phyloP scores from a whole-genome alignment of 495 filamentous ascomycete genomes.

The Aspergillus leporis region DNA sequence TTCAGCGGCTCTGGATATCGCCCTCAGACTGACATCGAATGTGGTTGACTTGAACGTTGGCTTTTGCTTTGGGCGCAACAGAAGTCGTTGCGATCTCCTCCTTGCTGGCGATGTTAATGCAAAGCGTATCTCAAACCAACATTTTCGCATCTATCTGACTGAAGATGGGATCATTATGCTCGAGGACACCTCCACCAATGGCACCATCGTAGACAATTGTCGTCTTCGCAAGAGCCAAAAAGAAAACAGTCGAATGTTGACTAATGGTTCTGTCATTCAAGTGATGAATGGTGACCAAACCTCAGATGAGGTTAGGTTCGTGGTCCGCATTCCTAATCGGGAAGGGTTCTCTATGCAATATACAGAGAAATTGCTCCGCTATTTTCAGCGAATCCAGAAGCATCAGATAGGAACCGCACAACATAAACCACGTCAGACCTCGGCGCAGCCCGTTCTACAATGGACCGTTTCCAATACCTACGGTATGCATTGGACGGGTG shows the following conservation, averaged over 20 bases:
- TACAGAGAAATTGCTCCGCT: slow-evolving; percentile 56
- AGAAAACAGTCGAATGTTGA: slow-evolving; percentile 62
- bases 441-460: slow-evolving; percentile 31
- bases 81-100: slow-evolving; percentile 68
- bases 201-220: slow-evolving; percentile 76
- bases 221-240: slow-evolving; percentile 55
- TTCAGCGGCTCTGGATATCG: slow-evolving; percentile 61
- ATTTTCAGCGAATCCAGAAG: slow-evolving; percentile 44
- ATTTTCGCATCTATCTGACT: slow-evolving; percentile 90
- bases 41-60: slow-evolving; percentile 64
- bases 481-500: slow-evolving; percentile 78
- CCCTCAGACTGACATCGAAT: slow-evolving; percentile 72
- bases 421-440: slow-evolving; percentile 25
- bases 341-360: slow-evolving; percentile 62
- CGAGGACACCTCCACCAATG: slow-evolving; percentile 89
- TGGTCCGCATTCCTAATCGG: slow-evolving; percentile 79
- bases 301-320: slow-evolving; percentile 65
- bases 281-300: slow-evolving; percentile 56
- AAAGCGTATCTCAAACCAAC: slow-evolving; percentile 75
- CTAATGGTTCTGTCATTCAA: slow-evolving; percentile 69
- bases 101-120: slow-evolving; percentile 55
- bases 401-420: slow-evolving; percentile 24
- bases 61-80: slow-evolving; percentile 83
- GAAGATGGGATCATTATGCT: slow-evolving; percentile 80
- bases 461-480: slow-evolving; percentile 43